Percentiles rank a stretch among this genome's conserved stretches.
phyloP scores from a whole-genome alignment of 441 rosid species.

The Melastoma candidum region DNA sequence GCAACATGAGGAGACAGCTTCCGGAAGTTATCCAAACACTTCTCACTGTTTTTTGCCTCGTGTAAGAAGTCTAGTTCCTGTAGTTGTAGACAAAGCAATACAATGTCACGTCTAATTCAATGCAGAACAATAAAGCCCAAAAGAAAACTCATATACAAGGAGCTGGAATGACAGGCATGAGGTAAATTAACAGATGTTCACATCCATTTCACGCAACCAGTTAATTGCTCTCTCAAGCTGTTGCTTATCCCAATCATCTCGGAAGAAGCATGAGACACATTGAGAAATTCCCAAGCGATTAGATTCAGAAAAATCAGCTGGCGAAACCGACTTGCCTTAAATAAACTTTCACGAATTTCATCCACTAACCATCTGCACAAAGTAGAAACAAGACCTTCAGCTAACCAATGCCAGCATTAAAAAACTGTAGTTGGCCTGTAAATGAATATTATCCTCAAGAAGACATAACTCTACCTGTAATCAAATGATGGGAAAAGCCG shows the following conservation, averaged over 20 bases:
- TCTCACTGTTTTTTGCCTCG: slow-evolving; percentile 86
- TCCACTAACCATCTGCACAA: slow-evolving; percentile 77
- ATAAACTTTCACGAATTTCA: slow-evolving; percentile 85
- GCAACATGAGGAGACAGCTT: slow-evolving; percentile 88
- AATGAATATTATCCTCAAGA: slow-evolving; percentile 4
- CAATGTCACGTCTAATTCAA: too few relatives aligned
- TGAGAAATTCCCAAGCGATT: too few relatives aligned
- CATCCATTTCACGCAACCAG: too few relatives aligned
- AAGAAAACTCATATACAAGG: too few relatives aligned
- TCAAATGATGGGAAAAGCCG: slow-evolving; percentile 79
- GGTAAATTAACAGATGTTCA: too few relatives aligned
- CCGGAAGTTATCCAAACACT: slow-evolving; percentile 76
- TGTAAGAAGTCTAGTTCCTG: slow-evolving; percentile 88
- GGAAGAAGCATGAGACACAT: too few relatives aligned
- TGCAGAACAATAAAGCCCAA: too few relatives aligned
- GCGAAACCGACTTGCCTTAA: slow-evolving; percentile 54
- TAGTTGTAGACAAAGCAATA: slow-evolving; percentile 6
- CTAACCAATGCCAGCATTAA: background rate
- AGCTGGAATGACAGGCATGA: too few relatives aligned
- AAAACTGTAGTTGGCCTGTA: background rate
- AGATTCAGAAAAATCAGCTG: too few relatives aligned
- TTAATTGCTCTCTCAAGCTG: too few relatives aligned
- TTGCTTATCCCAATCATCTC: too few relatives aligned
- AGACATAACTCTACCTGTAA: slow-evolving; percentile 47
- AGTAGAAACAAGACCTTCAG: slow-evolving; percentile 19